Conservation (phyloP, 208 protist species). For the Leishmania braziliensis region DNA sequence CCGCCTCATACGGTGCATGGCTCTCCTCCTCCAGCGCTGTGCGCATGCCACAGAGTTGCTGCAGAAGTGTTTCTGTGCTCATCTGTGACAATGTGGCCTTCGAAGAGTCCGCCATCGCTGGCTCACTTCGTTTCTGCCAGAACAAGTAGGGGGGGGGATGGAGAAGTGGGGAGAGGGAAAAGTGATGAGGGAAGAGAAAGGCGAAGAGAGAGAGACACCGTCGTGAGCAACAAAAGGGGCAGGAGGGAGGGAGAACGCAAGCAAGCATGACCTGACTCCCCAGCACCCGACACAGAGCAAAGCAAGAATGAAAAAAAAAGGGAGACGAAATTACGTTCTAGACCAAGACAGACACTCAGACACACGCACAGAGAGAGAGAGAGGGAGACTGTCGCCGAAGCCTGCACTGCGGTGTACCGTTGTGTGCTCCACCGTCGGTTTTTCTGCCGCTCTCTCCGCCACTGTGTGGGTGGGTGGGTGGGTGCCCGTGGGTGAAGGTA, state of each 20-base stretch:
- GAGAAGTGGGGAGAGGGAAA: background rate
- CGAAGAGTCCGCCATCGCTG: background rate
- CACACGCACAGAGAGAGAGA: background rate
- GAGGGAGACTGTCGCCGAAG: background rate
- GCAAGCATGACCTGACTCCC: background rate
- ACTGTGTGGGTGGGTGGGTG: background rate
- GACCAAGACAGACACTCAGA: background rate
- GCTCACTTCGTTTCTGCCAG: background rate
- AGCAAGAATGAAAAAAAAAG: background rate
- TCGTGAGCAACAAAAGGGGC: background rate
- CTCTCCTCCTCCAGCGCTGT: slow-evolving; percentile 3
- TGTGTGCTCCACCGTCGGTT: background rate
- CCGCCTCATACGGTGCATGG: slow-evolving; percentile 26
- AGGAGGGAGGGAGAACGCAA: background rate
- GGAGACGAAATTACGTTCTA: background rate
- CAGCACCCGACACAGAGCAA: background rate
- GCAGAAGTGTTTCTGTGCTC: background rate
- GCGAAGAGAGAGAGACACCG: background rate
- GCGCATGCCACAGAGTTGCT: background rate
- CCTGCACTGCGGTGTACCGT: background rate
- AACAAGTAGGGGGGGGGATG: background rate
- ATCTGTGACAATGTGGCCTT: background rate
- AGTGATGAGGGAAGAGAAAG: background rate
- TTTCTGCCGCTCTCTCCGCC: background rate
- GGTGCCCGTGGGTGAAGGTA: background rate